Evolutionary conservation across 2,329 filamentous ascomycete genomes (phyloP).

Genomic region (Exophiala lecanii-corni): DNA sequence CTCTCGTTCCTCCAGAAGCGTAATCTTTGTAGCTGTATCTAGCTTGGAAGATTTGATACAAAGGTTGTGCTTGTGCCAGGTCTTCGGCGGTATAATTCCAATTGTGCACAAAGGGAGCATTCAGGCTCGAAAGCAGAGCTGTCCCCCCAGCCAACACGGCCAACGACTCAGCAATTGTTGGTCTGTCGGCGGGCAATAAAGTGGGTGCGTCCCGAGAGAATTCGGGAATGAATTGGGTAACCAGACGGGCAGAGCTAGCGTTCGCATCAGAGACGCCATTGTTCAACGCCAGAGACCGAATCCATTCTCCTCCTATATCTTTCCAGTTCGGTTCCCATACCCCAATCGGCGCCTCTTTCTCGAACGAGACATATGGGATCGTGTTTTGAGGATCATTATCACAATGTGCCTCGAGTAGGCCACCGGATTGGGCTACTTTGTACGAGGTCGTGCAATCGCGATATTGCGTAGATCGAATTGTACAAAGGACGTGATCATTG

Average conservation of each 20-base stretch:
- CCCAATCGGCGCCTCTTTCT: constrained; percentile 32
- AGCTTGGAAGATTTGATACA: constrained; percentile 58
- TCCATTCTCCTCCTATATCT: constrained; percentile 53
- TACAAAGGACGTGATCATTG: constrained; percentile 61
- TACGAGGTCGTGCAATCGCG: constrained; percentile 62
- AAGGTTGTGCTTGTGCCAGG: constrained; percentile 41
- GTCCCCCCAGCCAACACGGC: constrained; percentile 66
- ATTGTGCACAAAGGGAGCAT: constrained; percentile 57
- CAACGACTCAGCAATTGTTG: constrained; percentile 68
- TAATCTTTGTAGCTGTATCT: constrained; percentile 63
- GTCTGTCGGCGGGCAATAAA: constrained; percentile 46
- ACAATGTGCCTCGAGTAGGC: constrained; percentile 58
- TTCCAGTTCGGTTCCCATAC: constrained; percentile 49
- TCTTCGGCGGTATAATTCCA: constrained; percentile 46
- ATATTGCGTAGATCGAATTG: constrained; percentile 60
- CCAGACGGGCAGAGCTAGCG: constrained; percentile 55
- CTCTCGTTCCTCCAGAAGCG: constrained; percentile 57
- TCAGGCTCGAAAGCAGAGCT: constrained; percentile 55
- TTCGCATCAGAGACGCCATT: constrained; percentile 52
- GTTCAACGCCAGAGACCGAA: constrained; percentile 51
- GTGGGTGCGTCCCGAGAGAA: constrained; percentile 31
- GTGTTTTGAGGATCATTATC: constrained; percentile 53
- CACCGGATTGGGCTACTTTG: constrained; percentile 51
- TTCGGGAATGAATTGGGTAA: constrained; percentile 51
- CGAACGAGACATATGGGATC: constrained; percentile 51